Evolutionary conservation across 176 grass and related monocot genomes (phyloP).

Genomic region (Oryza brachyantha): DNA sequence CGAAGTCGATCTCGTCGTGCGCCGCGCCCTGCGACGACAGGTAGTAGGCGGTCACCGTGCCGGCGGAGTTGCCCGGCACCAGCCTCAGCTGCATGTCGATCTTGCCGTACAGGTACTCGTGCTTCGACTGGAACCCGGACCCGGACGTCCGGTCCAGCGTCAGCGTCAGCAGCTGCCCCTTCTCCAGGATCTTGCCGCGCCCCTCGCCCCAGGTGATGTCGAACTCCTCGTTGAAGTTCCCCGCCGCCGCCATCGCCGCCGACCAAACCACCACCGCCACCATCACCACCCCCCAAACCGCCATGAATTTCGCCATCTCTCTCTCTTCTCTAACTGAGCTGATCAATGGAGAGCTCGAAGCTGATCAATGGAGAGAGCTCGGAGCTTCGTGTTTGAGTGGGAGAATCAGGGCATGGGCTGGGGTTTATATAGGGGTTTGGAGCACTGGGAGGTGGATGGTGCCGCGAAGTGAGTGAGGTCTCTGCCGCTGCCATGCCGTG

Average conservation of each 20-base stretch:
- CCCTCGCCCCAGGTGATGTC: constrained; percentile 83
- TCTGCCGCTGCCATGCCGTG: neutral
- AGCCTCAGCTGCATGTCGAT: constrained; percentile 93
- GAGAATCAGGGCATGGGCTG: neutral
- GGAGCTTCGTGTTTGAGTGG: neutral
- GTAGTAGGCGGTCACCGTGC: constrained; percentile 90
- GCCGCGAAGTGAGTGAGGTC: neutral
- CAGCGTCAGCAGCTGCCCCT: constrained; percentile 58
- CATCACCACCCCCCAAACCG: neutral
- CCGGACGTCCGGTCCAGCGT: constrained; percentile 67
- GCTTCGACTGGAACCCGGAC: constrained; percentile 81
- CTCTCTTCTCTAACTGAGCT: too few relatives aligned
- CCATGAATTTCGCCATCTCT: constrained; percentile 18
- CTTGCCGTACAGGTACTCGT: constrained; percentile 86
- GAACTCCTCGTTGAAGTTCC: constrained; percentile 60
- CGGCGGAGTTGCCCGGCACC: constrained; percentile 79
- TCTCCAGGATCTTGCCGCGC: constrained; percentile 54
- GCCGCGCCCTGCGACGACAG: constrained; percentile 70
- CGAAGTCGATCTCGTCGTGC: constrained; percentile 88
- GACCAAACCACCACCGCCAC: constrained; percentile 11
- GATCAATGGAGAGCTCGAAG: neutral
- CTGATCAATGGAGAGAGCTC: neutral
- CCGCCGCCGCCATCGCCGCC: constrained; percentile 17
- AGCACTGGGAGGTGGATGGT: constrained; percentile 24
- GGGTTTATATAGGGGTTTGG: constrained; percentile 67